phyloP scores from a whole-genome alignment of 352 stramenopile genomes.

The Globisporangium paddicum region DNA sequence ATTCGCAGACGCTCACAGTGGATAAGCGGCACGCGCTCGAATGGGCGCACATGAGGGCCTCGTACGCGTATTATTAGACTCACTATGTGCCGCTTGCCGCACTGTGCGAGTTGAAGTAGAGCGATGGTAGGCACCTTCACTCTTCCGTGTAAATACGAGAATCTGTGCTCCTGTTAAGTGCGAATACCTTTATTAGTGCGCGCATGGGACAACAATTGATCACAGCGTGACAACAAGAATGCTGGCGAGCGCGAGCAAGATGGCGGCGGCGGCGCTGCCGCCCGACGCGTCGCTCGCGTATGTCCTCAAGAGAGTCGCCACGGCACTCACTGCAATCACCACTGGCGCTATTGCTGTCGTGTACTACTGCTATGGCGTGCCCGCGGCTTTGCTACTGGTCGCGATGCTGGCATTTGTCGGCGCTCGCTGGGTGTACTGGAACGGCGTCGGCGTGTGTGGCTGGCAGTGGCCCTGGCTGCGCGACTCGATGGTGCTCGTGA shows the following conservation, averaged over 20 bases:
- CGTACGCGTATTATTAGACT: not conserved
- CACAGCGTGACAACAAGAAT: not conserved
- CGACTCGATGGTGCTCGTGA: conserved; percentile 21
- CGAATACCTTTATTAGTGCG: not conserved
- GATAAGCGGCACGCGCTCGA: not conserved
- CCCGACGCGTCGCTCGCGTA: conserved; percentile 33
- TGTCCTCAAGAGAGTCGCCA: conserved; percentile 12
- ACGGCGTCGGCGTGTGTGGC: conserved; percentile 55
- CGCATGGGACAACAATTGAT: not conserved
- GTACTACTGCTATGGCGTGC: conserved; percentile 23
- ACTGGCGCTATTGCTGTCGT: conserved; percentile 4
- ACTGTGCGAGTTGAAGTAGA: not conserved
- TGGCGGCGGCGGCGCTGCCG: conserved; percentile 22
- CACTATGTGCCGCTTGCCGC: too few relatives aligned
- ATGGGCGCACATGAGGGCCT: too few relatives aligned
- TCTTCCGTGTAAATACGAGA: too few relatives aligned
- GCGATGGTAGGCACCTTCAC: not conserved
- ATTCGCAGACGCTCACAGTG: not conserved
- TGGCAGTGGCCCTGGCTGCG: conserved; percentile 43
- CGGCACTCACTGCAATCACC: conserved; percentile 14
- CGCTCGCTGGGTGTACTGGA: conserved; percentile 57
- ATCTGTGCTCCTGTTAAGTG: not conserved
- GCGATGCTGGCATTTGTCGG: conserved; percentile 15
- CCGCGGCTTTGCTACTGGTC: conserved; percentile 12
- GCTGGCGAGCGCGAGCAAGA: not conserved